Conservation (phyloP, 2,329 filamentous ascomycete genomes). For the Keithomyces neogunnii region DNA sequence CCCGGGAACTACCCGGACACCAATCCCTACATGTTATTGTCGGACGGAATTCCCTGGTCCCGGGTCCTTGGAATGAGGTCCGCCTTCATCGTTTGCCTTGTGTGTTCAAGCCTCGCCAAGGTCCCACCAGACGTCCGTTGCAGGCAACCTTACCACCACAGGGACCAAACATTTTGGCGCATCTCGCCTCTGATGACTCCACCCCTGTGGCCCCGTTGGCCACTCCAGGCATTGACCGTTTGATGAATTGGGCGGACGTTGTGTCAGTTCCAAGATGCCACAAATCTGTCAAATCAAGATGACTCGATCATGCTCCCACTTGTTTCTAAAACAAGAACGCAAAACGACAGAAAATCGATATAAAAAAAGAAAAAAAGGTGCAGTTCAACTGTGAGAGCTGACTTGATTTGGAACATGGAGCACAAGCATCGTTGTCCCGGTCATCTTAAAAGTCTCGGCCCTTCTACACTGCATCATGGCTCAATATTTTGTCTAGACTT, state of each 20-base stretch:
- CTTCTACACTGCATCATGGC: background rate
- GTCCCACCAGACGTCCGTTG: background rate
- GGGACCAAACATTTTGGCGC: too few species aligned
- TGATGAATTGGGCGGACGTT: background rate
- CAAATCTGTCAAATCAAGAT: background rate
- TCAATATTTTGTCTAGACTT: background rate
- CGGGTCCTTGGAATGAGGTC: background rate
- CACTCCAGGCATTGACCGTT: background rate
- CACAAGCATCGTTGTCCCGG: background rate
- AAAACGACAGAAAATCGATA: too few species aligned
- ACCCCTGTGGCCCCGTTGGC: background rate
- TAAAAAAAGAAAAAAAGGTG: too few species aligned
- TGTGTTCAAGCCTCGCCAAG: background rate
- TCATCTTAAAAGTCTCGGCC: background rate
- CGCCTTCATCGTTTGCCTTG: background rate
- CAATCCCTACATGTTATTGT: background rate
- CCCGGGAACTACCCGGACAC: conserved; percentile 7
- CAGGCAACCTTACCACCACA: too few species aligned
- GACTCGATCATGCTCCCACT: background rate
- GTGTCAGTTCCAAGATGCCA: background rate
- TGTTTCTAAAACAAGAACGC: too few species aligned
- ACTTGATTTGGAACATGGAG: background rate
- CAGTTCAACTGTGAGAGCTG: background rate
- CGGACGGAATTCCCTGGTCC: background rate
- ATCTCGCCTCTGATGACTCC: too few species aligned